Evolutionary conservation across 2,329 filamentous ascomycete genomes (phyloP).

Genomic region (Neonectria faginata): DNA sequence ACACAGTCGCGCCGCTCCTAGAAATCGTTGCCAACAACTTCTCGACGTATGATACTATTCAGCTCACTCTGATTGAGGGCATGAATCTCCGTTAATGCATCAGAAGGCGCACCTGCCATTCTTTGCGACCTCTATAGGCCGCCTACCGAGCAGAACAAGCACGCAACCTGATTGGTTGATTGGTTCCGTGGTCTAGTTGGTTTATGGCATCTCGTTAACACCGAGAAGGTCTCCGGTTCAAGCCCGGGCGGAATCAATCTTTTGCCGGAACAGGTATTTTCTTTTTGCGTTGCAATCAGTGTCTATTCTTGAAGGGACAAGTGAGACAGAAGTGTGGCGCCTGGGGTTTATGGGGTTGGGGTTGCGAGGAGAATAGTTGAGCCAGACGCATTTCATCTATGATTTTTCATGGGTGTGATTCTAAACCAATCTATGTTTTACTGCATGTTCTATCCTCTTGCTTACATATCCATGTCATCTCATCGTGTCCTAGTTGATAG

Average conservation of each 20-base stretch:
- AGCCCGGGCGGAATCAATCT: conserved; percentile 39
- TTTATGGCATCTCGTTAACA: conserved; percentile 42
- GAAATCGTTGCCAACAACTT: accelerated
- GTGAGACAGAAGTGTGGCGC: neutral
- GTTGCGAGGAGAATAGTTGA: neutral
- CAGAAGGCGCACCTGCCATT: neutral
- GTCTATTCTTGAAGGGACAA: no score
- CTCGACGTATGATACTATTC: neutral
- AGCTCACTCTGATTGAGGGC: neutral
- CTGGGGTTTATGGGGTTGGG: neutral
- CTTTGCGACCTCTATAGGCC: neutral
- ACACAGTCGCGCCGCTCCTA: no score
- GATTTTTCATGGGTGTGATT: neutral
- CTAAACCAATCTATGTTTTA: neutral
- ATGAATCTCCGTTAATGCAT: neutral
- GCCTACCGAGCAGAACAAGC: accelerated
- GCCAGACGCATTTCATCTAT: neutral
- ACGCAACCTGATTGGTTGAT: conserved; percentile 11
- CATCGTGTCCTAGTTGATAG: conserved; percentile 1
- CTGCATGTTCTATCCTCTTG: neutral
- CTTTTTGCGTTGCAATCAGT: neutral
- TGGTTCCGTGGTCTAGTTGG: conserved; percentile 44
- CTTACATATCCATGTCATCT: no score
- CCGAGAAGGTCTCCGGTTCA: conserved; percentile 42
- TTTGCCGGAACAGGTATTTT: conserved; percentile 7